Conservation (phyloP, 179 eudicot species). For the Beta lomatogona region DNA sequence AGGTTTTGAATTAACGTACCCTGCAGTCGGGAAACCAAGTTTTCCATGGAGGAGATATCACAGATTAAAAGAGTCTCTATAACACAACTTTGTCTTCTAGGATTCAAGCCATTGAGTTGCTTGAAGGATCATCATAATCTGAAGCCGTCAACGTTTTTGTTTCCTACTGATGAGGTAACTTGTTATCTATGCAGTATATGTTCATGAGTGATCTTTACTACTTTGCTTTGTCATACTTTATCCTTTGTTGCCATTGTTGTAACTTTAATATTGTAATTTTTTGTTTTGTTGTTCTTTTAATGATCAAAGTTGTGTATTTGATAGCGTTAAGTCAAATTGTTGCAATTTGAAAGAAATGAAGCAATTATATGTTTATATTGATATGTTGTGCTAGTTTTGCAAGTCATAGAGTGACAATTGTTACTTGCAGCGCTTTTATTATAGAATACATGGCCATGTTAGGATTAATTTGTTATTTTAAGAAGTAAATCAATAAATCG, state of each 20-base stretch:
- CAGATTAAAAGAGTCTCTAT: constrained; percentile 74
- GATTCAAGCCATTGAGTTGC: constrained; percentile 92
- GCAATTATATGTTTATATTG: not conserved
- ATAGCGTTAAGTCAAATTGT: too few relatives aligned
- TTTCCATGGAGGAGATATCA: constrained; percentile 77
- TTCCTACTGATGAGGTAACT: constrained; percentile 94
- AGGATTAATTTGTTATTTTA: too few relatives aligned
- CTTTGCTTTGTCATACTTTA: not conserved
- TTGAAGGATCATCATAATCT: constrained; percentile 89
- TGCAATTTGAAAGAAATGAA: not conserved
- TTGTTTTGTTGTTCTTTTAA: not conserved
- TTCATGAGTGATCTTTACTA: not conserved
- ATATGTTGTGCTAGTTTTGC: not conserved
- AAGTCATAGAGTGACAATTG: too few relatives aligned
- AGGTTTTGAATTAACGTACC: not conserved
- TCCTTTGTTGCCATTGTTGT: not conserved
- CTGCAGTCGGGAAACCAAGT: constrained; percentile 66
- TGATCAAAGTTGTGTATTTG: not conserved
- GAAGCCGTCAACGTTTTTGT: constrained; percentile 90
- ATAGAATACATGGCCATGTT: too few relatives aligned
- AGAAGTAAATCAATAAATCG: too few relatives aligned
- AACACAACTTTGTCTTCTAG: constrained; percentile 86
- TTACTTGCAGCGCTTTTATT: too few relatives aligned
- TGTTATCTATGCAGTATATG: constrained; percentile 20
- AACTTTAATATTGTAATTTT: not conserved